Evolutionary conservation across 139 green algal species (phyloP).

Genomic region (Spirogloea muscicola): DNA sequence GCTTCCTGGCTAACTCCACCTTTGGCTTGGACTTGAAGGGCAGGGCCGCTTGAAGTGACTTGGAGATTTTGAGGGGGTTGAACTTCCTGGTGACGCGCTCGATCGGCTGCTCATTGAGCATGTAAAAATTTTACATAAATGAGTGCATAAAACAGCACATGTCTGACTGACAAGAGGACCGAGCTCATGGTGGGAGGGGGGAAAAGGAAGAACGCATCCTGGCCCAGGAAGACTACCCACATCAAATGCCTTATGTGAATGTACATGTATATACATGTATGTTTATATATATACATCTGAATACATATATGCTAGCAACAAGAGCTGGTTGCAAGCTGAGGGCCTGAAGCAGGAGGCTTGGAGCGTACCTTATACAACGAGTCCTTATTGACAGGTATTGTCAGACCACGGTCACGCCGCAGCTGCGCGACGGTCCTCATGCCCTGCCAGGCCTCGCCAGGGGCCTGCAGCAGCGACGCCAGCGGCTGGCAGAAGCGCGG

Average conservation of each 20-base stretch:
- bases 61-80: constrained; percentile 87
- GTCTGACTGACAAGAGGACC: background rate
- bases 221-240: background rate
- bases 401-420: constrained; percentile 65
- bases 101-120: constrained; percentile 50
- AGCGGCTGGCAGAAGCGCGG: constrained; percentile 90
- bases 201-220: background rate
- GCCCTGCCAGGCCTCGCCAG: constrained; percentile 62
- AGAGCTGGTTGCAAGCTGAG: too few species aligned
- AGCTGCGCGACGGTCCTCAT: constrained; percentile 87
- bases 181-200: background rate
- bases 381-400: constrained; percentile 77
- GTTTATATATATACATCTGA: too few species aligned
- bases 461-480: constrained; percentile 74
- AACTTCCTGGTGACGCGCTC: constrained; percentile 77
- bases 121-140: background rate
- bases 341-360: too few species aligned
- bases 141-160: background rate
- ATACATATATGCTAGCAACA: too few species aligned
- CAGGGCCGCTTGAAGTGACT: constrained; percentile 73
- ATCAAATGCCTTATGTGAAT: background rate
- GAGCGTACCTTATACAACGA: constrained; percentile 72
- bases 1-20: constrained; percentile 60
- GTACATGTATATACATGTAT: too few species aligned
- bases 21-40: constrained; percentile 96